Base-by-base conservation (phyloP, 768 basidiomycete genomes). In the Phylloporus scabripes region DNA sequence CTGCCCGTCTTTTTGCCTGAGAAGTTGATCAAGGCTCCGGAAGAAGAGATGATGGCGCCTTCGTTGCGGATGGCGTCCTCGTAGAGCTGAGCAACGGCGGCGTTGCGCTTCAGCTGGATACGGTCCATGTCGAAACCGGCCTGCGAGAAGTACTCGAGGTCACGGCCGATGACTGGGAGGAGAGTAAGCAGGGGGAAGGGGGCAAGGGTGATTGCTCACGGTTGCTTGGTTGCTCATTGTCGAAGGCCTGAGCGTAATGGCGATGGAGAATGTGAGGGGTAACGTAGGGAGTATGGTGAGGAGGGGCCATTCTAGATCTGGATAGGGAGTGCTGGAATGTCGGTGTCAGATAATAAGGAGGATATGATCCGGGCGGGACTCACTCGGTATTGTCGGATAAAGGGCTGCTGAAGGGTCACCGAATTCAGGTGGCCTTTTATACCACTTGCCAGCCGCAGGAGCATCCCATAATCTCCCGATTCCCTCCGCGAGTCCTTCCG, bases 1-100 rank as follows among this genome's bases (percentile, higher is more conserved):
- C 96, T 81, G 48, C 96, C 96, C 2, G 96, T 98, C 79, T 99
- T 99, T 79, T 97, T 98, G 24, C 96, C 96, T 9, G 93, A 96
- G 63, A 98, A 99, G 80, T 99, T 99, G 83, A 99, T 99, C 61
- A 99, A 76, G 17, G 96, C 93, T 45, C 96, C 96, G 6, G 85
- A 89, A 26, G 89, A 83, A 47, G 96, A 94, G 72, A 99, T 88
- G 74, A 99, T 90, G 60, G 96, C 96, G 50, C 95, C 95, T 67
- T 99, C 96, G 71, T 97, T 95, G 59, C 92, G 85, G 74, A 98
- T 85, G 60, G 96, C 96, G 61, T 99, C 96, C 66, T 99, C 96
- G 72, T 96, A 96, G 37, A 95, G 85, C 59, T 85, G 79, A 1
- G 94, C 91, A 37, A 85, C 83, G 18, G 92, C 79, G 1, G 92